Conservation (phyloP, 2,329 filamentous ascomycete species). For the Colletotrichum echinochloae region DNA sequence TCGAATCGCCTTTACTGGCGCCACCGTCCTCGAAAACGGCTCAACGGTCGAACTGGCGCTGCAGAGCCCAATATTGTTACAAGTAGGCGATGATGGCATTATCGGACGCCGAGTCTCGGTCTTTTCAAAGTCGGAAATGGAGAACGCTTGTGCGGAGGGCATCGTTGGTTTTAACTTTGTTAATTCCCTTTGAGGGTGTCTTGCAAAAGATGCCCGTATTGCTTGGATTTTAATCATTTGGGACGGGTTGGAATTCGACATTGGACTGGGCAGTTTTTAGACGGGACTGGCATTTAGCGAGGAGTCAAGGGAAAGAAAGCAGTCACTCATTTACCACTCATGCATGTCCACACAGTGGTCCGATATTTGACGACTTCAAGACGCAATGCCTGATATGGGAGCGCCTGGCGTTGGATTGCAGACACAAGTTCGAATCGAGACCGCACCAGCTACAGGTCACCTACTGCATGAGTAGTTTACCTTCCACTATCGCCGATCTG, state of each 20-base stretch:
- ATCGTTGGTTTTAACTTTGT: conserved; percentile 62
- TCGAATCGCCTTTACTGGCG: conserved; percentile 50
- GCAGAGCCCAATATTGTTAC: conserved; percentile 54
- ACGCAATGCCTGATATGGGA: too few species aligned
- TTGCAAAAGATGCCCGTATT: neutral
- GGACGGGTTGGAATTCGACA: neutral
- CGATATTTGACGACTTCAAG: too few species aligned
- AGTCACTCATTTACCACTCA: too few species aligned
- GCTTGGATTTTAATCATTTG: neutral
- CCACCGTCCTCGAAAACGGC: conserved; percentile 23
- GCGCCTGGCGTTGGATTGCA: too few species aligned
- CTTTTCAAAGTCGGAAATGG: conserved; percentile 44
- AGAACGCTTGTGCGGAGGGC: conserved; percentile 58
- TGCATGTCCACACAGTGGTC: too few species aligned
- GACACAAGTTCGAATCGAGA: too few species aligned
- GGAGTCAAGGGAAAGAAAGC: neutral
- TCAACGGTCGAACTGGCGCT: conserved; percentile 51
- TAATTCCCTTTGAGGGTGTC: neutral
- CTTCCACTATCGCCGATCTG: too few species aligned
- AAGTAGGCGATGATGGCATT: conserved; percentile 60
- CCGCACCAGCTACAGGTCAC: too few species aligned
- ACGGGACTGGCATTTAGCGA: neutral
- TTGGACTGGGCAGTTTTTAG: neutral
- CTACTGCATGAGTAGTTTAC: too few species aligned
- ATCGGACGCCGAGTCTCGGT: conserved; percentile 62